phyloP scores from a whole-genome alignment of 768 basidiomycete species.

The Xerocomellus intermedius region DNA sequence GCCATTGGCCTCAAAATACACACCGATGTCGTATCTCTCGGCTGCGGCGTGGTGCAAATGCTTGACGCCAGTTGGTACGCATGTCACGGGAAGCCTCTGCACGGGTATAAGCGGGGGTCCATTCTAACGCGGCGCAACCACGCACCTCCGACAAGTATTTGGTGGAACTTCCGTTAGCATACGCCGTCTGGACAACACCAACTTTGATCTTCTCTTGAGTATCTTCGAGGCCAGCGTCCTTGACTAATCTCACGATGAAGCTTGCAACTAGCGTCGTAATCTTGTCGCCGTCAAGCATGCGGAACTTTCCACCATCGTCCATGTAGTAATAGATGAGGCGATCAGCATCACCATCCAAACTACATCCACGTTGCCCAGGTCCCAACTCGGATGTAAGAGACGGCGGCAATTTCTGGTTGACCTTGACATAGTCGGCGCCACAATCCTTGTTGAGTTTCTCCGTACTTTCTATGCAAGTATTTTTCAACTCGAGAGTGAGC shows the following conservation, averaged over 20 bases:
- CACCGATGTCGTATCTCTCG: slow-evolving; percentile 87
- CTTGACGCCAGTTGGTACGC: slow-evolving; percentile 96
- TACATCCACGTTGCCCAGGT: slow-evolving; percentile 82
- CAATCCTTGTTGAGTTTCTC: slow-evolving; percentile 84
- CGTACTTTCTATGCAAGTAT: slow-evolving; percentile 59
- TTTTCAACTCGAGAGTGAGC: slow-evolving; percentile 66
- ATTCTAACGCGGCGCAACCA: neutral
- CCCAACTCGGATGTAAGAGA: slow-evolving; percentile 61
- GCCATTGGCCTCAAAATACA: slow-evolving; percentile 99
- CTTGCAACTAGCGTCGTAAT: slow-evolving; percentile 92
- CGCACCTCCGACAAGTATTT: slow-evolving; percentile 82
- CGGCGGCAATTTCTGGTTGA: slow-evolving; percentile 81
- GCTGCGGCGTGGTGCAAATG: slow-evolving; percentile 97
- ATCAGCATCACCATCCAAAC: slow-evolving; percentile 97
- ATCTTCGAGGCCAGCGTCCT: slow-evolving; percentile 75
- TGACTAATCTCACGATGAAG: slow-evolving; percentile 89
- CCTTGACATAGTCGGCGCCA: slow-evolving; percentile 98
- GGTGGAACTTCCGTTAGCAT: slow-evolving; percentile 96
- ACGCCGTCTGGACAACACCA: slow-evolving; percentile 97
- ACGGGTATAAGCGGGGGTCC: slow-evolving; percentile 6
- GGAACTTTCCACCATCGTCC: slow-evolving; percentile 74
- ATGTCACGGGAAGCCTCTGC: slow-evolving; percentile 90
- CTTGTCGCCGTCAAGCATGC: slow-evolving; percentile 97
- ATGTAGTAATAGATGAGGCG: slow-evolving; percentile 94
- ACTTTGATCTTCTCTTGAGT: slow-evolving; percentile 59